Evolutionary conservation across 148 eudicot species (phyloP), one percentile per base, ranked within the genome.

Genomic region (Cornus kousa): DNA sequence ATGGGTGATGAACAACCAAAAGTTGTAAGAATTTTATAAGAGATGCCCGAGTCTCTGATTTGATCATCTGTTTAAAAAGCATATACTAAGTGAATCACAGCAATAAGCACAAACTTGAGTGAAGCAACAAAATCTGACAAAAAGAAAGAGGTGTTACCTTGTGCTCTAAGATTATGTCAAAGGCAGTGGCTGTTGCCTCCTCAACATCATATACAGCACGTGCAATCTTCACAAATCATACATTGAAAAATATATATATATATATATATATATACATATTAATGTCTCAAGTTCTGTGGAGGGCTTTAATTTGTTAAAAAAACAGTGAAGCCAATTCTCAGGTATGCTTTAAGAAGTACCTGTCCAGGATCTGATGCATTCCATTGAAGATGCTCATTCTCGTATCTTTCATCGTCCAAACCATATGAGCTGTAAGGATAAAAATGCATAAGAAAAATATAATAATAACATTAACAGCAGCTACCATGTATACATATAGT

Each of bases 1-100:
- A 93, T 67, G 99, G 99, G 79, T 95, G 97, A 88, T 93, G 99
- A 69, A 89, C 97, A 84, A 84, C 97, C 77, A 95, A 73, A 86
- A 95, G 90, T 81, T 95, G 99, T 79, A 95, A 85, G 72, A 95
- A 95, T 75, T 84, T 89, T 72, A 91, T 83, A 81, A 95, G 85
- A 43, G 99, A 84, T 80, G 90, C 90, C 80, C 90, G 89, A 80
- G 94, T 91, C 80, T 88, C 90, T 23, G 89, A 82, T 82, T 91
- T 95, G 72, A 95, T 91, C 97, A 93, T 93, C 99, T 95, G 88
- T 68, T 77, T 50, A 72, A 4, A 28, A 65, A 74, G 43, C 16
- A 84, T 46, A 84, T 57, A 67, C 39, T 72, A 24, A 66, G 77
- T 77, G 67, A 74, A 80, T 66, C 78, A 70, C 79, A 67, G 71